These are phyloP conservation scores for Alopecurus myosuroides DNA, from an alignment of 176 grass and related monocot species.

Conservation along the genomic window DNA sequence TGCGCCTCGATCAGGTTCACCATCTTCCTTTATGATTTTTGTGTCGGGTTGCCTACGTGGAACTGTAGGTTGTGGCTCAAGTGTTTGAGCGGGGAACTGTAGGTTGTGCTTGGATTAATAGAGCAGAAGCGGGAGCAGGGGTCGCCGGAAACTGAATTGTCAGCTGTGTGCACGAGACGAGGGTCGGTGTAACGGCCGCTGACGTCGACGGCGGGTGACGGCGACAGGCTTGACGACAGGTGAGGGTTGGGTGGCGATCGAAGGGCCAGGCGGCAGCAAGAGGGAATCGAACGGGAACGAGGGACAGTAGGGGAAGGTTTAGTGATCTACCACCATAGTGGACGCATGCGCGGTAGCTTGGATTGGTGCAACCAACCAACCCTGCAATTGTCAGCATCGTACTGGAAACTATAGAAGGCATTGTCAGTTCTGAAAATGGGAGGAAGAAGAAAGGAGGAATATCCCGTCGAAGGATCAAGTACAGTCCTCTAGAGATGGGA, in stretches of 20 bases:
- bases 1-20: conserved; percentile 86
- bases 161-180: not conserved
- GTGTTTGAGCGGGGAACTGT: not conserved
- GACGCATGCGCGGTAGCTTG: conserved; percentile 17
- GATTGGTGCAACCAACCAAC: conserved; percentile 40
- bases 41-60: not conserved
- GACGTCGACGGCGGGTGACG: conserved; percentile 16
- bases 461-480: too few relatives aligned
- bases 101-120: conserved; percentile 3
- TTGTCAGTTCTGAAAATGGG: too few relatives aligned
- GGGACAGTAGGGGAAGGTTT: conserved; percentile 26
- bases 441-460: too few relatives aligned
- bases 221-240: conserved; percentile 13
- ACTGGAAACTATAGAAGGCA: too few relatives aligned
- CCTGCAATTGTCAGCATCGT: not conserved
- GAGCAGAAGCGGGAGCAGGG: not conserved
- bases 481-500: too few relatives aligned
- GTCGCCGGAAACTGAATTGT: not conserved
- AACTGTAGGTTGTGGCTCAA: not conserved
- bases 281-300: not conserved
- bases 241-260: conserved; percentile 24
- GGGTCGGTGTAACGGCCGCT: conserved; percentile 25
- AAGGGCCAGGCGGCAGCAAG: not conserved
- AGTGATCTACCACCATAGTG: conserved; percentile 33
- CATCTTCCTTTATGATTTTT: conserved; percentile 30